Conservation (phyloP, 805 yeast species). For the Lachancea meyersii region DNA sequence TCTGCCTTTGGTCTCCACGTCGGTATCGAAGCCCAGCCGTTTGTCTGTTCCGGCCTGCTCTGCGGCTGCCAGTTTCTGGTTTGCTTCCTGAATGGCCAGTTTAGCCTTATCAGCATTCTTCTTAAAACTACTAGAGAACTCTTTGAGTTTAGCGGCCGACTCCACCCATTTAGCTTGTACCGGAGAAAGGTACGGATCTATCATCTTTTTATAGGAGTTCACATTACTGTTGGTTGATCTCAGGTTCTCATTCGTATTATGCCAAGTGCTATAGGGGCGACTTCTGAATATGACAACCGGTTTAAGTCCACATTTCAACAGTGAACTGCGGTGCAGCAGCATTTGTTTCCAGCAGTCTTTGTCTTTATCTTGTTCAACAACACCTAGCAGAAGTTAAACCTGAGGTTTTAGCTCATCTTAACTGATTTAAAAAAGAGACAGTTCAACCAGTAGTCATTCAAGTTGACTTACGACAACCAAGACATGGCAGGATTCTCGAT, state of each 20-base stretch:
- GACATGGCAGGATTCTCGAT: conserved; percentile 19
- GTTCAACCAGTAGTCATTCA: background rate
- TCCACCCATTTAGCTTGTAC: conserved; percentile 11
- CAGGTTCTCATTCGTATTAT: background rate
- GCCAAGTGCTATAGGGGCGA: background rate
- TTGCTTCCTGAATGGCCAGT: conserved; percentile 34
- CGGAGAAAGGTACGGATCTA: conserved; percentile 15
- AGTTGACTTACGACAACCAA: background rate
- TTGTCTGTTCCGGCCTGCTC: conserved; percentile 33
- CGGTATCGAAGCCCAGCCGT: conserved; percentile 33
- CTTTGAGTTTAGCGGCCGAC: conserved; percentile 9
- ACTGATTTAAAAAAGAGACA: background rate
- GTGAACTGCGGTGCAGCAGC: background rate
- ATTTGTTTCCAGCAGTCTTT: background rate
- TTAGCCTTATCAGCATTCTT: conserved; percentile 28
- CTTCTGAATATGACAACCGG: background rate
- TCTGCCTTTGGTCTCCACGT: conserved; percentile 27
- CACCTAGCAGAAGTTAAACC: background rate
- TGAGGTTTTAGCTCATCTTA: background rate
- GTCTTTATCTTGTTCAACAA: background rate
- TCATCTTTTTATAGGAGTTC: background rate
- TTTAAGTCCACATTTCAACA: background rate
- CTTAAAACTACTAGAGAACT: conserved; percentile 15
- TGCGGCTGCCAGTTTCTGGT: conserved; percentile 33
- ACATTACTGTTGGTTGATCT: background rate